Evolutionary conservation across 176 grass and related monocot species (phyloP).

Genomic region (Tillandsia leiboldiana): DNA sequence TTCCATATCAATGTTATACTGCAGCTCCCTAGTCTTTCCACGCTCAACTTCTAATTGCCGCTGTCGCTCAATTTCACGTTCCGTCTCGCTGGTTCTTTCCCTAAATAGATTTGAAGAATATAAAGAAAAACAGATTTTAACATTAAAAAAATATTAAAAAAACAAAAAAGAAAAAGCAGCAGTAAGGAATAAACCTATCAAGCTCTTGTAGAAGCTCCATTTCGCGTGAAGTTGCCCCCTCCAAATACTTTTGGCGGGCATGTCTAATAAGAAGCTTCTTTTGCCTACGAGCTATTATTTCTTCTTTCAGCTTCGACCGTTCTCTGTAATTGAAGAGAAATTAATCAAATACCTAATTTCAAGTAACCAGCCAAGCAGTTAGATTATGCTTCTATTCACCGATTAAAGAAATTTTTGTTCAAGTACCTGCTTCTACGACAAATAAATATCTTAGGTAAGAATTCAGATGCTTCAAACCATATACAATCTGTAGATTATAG

Average conservation of each 20-base stretch:
- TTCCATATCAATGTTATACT: constrained; percentile 82
- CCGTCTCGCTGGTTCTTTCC: constrained; percentile 59
- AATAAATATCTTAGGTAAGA: too few relatives aligned
- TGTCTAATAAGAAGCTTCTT: constrained; percentile 81
- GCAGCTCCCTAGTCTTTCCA: constrained; percentile 75
- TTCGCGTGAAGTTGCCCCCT: constrained; percentile 62
- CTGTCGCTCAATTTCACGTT: constrained; percentile 75
- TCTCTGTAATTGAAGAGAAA: constrained; percentile 39
- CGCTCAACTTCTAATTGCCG: constrained; percentile 71
- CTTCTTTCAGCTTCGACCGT: constrained; percentile 73
- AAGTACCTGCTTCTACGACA: too few relatives aligned
- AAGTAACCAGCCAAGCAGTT: background rate
- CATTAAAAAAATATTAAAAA: background rate
- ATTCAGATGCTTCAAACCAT: too few relatives aligned
- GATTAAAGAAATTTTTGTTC: too few relatives aligned
- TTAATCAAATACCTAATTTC: background rate
- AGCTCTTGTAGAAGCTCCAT: constrained; percentile 91
- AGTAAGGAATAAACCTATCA: constrained; percentile 46
- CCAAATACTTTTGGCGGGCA: constrained; percentile 67
- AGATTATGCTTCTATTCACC: background rate
- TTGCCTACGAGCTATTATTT: constrained; percentile 69
- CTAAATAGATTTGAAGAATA: constrained; percentile 28
- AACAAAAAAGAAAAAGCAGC: background rate
- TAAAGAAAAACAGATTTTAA: constrained; percentile 7
- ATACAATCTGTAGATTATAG: too few relatives aligned